These are phyloP conservation scores for Arabidopsis hybrid DNA, from an alignment of 441 rosid species.

Conservation along the genomic window DNA sequence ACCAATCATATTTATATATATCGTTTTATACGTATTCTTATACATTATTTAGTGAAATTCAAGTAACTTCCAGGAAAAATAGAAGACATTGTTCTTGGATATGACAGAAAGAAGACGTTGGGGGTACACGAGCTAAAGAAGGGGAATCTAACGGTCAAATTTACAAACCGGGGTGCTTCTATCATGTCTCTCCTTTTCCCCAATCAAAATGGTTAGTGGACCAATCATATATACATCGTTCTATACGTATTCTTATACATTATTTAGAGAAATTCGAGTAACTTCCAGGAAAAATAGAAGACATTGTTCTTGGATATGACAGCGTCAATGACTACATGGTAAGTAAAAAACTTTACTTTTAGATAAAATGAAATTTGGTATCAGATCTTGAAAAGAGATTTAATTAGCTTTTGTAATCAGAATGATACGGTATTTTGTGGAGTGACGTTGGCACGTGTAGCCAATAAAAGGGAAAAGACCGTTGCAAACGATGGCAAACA, in stretches of 20 bases:
- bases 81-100: not conserved
- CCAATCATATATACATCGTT: not conserved
- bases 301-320: conserved; percentile 8
- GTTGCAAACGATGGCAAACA: not conserved
- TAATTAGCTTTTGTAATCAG: not conserved
- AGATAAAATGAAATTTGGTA: not conserved
- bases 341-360: not conserved
- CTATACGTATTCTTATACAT: not conserved
- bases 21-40: not conserved
- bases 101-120: not conserved
- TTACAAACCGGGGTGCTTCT: conserved; percentile 3
- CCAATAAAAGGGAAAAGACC: not conserved
- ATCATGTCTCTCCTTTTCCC: conserved; percentile 3
- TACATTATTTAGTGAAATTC: not conserved
- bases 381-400: not conserved
- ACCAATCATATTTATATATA: not conserved
- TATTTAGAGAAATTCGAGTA: not conserved
- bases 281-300: not conserved
- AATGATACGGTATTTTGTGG: not conserved
- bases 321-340: not conserved
- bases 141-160: conserved; percentile 7
- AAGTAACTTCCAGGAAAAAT: not conserved
- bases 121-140: conserved; percentile 5
- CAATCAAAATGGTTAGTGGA: not conserved
- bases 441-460: not conserved